Evolutionary conservation across 192 early-diverging fungal species (phyloP), one percentile per base, ranked within the genome.

Genomic region (Linnemannia elongata): DNA sequence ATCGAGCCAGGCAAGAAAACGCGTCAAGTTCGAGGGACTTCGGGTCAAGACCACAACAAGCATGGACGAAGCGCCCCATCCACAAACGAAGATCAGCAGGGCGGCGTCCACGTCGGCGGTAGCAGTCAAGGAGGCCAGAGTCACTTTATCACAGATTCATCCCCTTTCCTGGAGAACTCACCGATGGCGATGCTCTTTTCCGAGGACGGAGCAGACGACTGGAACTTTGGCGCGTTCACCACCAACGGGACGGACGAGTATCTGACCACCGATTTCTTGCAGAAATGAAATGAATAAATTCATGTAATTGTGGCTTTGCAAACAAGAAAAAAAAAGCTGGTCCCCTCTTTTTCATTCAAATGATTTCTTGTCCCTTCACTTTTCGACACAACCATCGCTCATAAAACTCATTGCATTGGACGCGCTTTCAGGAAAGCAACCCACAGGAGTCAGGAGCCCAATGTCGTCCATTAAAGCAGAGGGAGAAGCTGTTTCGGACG

Each of bases 151-250:
- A 9, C 66, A 2, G 76, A 76, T 45, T 63, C 82, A 17, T 78
- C 76, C 1, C 57, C 76, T 4, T 77, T 83, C 45, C 39, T 83
- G 7, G 36, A n/a, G 35, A 73, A 75, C 20, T 82, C 81, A 24
- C 72, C 82, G 3, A 76, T 42, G 71, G 20, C 44, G 42, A 35
- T 83, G 72, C 82, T 83, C n/a, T 78, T 78, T 35, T 74, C 82
- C 27, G 82, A 55, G 13, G 76, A 77, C 30, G 75, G 81, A 1
- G 52, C 39, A 33, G 60, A 77, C 8, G 76, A 83, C 72, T 83
- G 82, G 82, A 66, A 20, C 22, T 83, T 83, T 66, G 69, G 68
- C 30, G 44, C 82, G 30, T 83, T 78, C 38, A 49, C 60, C 24
- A 38, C 77, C 27, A 76, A 82, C 33, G 35, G 76, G 12, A 68